These are phyloP conservation scores for Candida pseudoglaebosa DNA, from an alignment of 805 yeast species.

Conservation along the genomic window DNA sequence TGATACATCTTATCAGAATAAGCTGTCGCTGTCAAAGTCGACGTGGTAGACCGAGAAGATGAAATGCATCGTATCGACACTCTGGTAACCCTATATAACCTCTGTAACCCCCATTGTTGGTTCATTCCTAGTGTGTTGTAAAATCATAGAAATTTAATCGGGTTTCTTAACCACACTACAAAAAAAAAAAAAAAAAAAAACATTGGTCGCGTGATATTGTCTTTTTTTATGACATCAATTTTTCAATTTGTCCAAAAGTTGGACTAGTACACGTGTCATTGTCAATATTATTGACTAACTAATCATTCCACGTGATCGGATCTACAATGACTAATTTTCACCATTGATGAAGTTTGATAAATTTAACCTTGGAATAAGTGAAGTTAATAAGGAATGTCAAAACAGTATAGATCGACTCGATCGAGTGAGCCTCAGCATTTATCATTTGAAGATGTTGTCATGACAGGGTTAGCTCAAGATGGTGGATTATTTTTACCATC, in stretches of 20 bases:
- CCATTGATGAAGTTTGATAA: background rate
- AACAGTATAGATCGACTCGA: constrained; percentile 79
- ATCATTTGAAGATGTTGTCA: constrained; percentile 77
- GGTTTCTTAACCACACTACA: background rate
- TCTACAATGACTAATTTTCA: constrained; percentile 4
- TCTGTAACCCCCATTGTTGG: constrained; percentile 3
- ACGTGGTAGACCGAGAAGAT: background rate
- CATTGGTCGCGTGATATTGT: background rate
- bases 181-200: background rate
- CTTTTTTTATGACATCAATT: background rate
- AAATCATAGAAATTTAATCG: background rate
- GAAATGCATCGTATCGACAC: background rate
- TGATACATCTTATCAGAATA: constrained; percentile 25
- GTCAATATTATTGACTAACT: background rate
- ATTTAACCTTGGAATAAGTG: background rate
- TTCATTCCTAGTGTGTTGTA: background rate
- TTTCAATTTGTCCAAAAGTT: background rate
- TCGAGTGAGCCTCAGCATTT: constrained; percentile 45
- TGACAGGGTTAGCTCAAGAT: constrained; percentile 91
- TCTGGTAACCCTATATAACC: background rate
- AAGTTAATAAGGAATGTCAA: constrained; percentile 28
- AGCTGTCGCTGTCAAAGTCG: constrained; percentile 11
- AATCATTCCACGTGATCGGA: background rate
- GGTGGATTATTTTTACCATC: constrained; percentile 95
- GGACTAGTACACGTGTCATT: background rate